Base-by-base conservation (phyloP, 2,329 filamentous ascomycete species). In the Venturia effusa region DNA sequence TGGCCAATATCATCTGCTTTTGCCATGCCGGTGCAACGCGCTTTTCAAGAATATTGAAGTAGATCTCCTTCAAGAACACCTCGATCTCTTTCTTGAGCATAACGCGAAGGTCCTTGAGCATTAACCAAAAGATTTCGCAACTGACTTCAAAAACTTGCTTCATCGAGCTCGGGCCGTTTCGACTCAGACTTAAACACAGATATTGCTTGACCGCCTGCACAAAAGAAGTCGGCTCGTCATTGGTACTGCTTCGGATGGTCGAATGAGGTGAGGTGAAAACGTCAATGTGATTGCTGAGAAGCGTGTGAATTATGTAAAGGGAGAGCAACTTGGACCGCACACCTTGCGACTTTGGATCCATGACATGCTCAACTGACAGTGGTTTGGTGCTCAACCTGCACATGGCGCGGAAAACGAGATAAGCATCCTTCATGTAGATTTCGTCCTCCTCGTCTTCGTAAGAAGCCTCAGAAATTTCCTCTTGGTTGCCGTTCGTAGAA, bases 81-180 rank as follows among this genome's bases (percentile, higher is more conserved):
- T 97, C 94, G 64, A 99, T 89, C 73, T 99, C 94, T 84, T 96
- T 96, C 86, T 99, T 99, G 76, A 99, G 89, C 67, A 92, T 88
- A 2, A 94, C 88, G 66, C 95, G 86, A 85, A 99, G 89, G 70
- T 91, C 88, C 74, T 95, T 96, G 54, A 97, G 78, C 88, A 97
- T 96, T 65, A 97, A 81, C 92, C 92, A 99, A 74, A 99, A 99
- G 37, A 97, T 96, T 74, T 99, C 94, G 70, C 90, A 92, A 74
- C 90, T 93, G 51, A 97, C 91, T 72, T 97, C 93, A 71, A 97
- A 99, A 0, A 99, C 92, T 68, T 85, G 85, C 67, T 91, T 89
- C 54, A 96, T 89, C 4, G 92, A 93, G 77, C 93, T 97, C 17
- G 94, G 90, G 22, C 93, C 95, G 73, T 99, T 99, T 62, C 93